Evolutionary conservation across 768 basidiomycete genomes (phyloP), one percentile per base, ranked within the genome.

Genomic region (Plicaturopsis crispa): DNA sequence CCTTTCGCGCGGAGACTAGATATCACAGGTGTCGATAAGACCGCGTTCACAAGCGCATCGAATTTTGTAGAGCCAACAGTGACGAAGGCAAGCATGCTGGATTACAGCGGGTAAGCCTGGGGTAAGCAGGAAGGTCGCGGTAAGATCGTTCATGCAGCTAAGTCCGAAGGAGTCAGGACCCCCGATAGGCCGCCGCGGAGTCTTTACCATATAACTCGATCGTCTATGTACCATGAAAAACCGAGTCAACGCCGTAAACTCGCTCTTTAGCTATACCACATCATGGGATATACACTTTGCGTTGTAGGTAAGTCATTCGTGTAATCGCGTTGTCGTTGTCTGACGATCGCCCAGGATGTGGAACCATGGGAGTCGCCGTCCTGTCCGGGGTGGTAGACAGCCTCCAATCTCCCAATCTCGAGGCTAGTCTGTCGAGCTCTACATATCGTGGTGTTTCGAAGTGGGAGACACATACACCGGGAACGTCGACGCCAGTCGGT

Each of bases 301-400:
- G 78, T 93, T 20, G 62, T 96, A 67, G 91, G 91, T 69, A 50
- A 35, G 43, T 36, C 44, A 40, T 47, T 43, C 31, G 24, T 41
- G 35, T 39, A n/a, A n/a, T n/a, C n/a, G n/a, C n/a, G n/a, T n/a
- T n/a, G n/a, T n/a, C n/a, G n/a, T n/a, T n/a, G n/a, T n/a, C 36
- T 44, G 39, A 50, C 38, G 40, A 18, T 40, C 44, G 33, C 43
- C 41, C 52, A 83, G 96, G 94, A 70, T 98, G 96, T 60, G 96
- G 96, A 41, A 98, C 94, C 8, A 98, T 99, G 96, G 96, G 96
- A 41, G 64, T 97, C 50, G 92, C 96, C 42, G 74, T 99, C 57
- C 75, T 92, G 35, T 93, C 94, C 17, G 96, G 96, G 32, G 85
- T 97, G 30, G 67, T 96, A 36, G 75, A 82, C 45, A 87, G 87